Conservation (phyloP, 352 stramenopile genomes). For the Elongisporangium prolatum region DNA sequence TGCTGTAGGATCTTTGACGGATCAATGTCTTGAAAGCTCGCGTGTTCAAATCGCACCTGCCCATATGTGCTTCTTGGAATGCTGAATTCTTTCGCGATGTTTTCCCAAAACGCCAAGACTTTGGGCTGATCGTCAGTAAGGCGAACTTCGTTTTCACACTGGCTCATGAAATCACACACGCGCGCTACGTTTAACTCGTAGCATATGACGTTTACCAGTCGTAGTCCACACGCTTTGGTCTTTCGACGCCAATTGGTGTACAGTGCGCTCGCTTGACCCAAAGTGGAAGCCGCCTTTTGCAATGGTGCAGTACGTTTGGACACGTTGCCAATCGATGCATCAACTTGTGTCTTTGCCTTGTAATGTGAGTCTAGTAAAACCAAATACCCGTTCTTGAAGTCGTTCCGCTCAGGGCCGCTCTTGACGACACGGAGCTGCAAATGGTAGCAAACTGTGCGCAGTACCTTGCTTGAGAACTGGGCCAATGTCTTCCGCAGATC, state of each 20-base stretch:
- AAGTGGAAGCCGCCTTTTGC: background rate
- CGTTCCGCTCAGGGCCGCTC: background rate
- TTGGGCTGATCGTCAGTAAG: background rate
- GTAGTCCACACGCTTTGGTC: background rate
- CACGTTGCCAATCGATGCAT: background rate
- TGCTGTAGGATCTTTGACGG: background rate
- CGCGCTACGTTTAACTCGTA: background rate
- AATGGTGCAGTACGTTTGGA: background rate
- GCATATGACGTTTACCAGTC: background rate
- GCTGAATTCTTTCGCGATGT: background rate
- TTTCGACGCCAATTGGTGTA: background rate
- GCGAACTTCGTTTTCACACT: background rate
- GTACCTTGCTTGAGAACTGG: background rate
- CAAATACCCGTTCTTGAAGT: background rate
- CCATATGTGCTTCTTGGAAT: background rate
- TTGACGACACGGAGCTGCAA: background rate
- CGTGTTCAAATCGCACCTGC: background rate
- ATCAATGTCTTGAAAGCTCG: background rate
- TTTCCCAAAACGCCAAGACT: background rate
- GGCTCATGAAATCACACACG: background rate
- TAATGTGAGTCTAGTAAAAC: background rate
- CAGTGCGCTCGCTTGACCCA: background rate
- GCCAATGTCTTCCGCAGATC: background rate
- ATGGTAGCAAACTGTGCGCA: background rate
- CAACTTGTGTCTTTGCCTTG: background rate